Evolutionary conservation across 2,329 filamentous ascomycete genomes (phyloP).

Genomic region (Penicillium digitatum): DNA sequence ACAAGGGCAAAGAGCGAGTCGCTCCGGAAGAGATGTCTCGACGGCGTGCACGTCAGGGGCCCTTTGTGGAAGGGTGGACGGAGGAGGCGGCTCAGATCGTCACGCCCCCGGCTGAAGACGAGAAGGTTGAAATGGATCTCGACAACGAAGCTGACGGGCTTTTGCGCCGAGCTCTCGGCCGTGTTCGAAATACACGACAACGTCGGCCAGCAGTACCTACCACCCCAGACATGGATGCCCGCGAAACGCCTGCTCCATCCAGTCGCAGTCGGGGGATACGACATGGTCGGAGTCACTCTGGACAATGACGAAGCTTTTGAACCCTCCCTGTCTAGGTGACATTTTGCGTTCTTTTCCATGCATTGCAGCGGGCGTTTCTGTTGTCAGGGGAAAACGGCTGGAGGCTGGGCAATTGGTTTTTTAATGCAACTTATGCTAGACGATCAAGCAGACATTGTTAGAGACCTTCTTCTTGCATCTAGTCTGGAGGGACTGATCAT

Average conservation of each 20-base stretch:
- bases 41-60: slow-evolving; percentile 24
- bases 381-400: neutral
- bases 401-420: neutral
- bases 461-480: neutral
- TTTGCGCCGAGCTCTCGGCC: slow-evolving; percentile 38
- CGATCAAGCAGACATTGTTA: neutral
- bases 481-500: neutral
- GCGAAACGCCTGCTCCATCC: slow-evolving; percentile 21
- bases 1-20: slow-evolving; percentile 27
- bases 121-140: slow-evolving; percentile 41
- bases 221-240: slow-evolving; percentile 21
- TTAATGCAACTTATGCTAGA: neutral
- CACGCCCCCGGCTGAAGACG: slow-evolving; percentile 26
- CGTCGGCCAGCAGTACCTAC: slow-evolving; percentile 14
- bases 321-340: neutral
- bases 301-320: slow-evolving; percentile 11
- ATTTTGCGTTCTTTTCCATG: slow-evolving; percentile 7
- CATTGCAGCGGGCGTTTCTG: slow-evolving; percentile 15
- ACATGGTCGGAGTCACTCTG: slow-evolving; percentile 20
- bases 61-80: slow-evolving; percentile 34
- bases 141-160: slow-evolving; percentile 44
- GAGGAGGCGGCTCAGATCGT: slow-evolving; percentile 35
- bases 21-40: slow-evolving; percentile 16
- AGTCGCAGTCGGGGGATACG: slow-evolving; percentile 19
- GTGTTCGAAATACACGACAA: slow-evolving; percentile 26